Evolutionary conservation across 2,329 filamentous ascomycete species (phyloP), one percentile per base, ranked within the genome.

Genomic region (Apiospora rasikravindrae): DNA sequence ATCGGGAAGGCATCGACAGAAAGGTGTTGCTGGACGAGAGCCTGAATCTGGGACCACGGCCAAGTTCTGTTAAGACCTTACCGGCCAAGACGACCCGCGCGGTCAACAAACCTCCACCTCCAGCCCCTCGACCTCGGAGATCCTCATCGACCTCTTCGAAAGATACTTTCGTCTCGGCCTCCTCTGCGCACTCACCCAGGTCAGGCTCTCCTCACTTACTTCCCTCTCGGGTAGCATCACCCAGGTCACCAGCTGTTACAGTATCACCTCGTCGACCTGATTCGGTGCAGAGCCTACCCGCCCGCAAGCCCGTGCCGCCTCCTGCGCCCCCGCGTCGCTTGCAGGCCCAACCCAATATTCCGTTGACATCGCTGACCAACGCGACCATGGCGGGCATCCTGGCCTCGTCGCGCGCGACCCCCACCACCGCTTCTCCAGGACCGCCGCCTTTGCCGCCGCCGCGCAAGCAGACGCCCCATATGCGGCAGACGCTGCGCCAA

Each of bases 361-460:
- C 88, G 0, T 85, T 93, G 13, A 88, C 91, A 72, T 90, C 90
- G 0, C 87, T 95, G 10, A 91, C 92, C 16, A 89, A 90, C 76
- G 93, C 93, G 74, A 94, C 95, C 72, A 88, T 95, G 77, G 93
- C 93, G 2, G 91, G 92, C 1, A 93, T 91, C 33, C 85, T 95
- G 0, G 93, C 93, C 6, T 90, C 92, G 0, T 86, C 90, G 2
- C 89, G 90, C 74, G 83, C 82, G 71, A 84, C 80, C 70, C 85
- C 80, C 66, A 82, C 82, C 72, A 81, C 81, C 74, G 79, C 83
- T 1, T 37, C n/a, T 57, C 77, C 84, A 82, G 78, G 81, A 80
- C 76, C 77, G 81, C 33, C 82, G 10, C 71, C 85, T 8, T 82
- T 69, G 80, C 81, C 76, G 76, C 78, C 77, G 78, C 77, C 71